Percentiles rank a stretch among this genome's conserved stretches.
phyloP scores from a whole-genome alignment of 768 basidiomycete genomes.

The Inosperma sp. region DNA sequence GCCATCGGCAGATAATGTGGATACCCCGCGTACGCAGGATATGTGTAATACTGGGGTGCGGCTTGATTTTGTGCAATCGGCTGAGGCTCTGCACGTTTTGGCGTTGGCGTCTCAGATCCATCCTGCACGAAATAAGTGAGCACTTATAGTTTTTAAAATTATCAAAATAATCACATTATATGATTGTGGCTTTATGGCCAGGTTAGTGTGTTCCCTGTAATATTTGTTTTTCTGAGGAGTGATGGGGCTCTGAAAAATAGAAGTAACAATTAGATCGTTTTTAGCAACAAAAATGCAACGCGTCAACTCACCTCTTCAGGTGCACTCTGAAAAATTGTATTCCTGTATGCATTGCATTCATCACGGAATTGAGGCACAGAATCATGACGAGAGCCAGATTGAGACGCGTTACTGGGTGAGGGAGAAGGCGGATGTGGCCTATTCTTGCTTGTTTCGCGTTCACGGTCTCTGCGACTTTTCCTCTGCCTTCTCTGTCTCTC shows the following conservation, averaged over 20 bases:
- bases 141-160: constrained; percentile 17
- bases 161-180: constrained; percentile 27
- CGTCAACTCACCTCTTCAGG: constrained; percentile 40
- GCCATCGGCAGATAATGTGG: constrained; percentile 36
- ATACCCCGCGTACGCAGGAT: constrained; percentile 38
- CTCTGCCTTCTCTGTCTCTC: constrained; percentile 67
- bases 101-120: constrained; percentile 43
- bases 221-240: constrained; percentile 61
- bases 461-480: constrained; percentile 48
- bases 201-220: constrained; percentile 51
- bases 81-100: constrained; percentile 32
- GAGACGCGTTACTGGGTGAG: constrained; percentile 48
- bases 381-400: constrained; percentile 41
- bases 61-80: constrained; percentile 25
- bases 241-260: constrained; percentile 21
- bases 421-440: constrained; percentile 44
- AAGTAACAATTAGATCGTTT: constrained; percentile 11
- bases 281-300: constrained; percentile 30
- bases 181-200: constrained; percentile 25
- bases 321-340: constrained; percentile 29
- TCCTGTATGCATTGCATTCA: constrained; percentile 35
- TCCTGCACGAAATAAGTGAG: constrained; percentile 20
- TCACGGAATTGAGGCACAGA: constrained; percentile 56
- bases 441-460: constrained; percentile 29
- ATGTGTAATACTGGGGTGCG: constrained; percentile 33